Evolutionary conservation across 306 rosid species (phyloP), one percentile per base, ranked within the genome.

Genomic region (Medicago truncatula): DNA sequence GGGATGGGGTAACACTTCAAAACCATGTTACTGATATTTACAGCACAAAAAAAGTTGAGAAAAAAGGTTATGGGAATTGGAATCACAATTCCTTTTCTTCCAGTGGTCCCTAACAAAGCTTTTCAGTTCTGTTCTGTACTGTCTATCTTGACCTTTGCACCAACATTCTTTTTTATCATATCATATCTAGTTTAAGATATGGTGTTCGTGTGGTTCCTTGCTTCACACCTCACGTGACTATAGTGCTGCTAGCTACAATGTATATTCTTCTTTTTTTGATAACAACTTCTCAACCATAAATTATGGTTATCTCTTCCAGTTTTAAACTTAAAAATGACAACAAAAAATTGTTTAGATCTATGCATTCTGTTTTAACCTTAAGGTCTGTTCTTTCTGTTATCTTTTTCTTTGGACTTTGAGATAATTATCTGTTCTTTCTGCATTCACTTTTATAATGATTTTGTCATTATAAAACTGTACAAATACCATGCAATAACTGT

Each of bases 1-100:
- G 84, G 76, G 86, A 88, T 80, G 86, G 84, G 79, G 61, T 86
- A 23, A 78, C n/a, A 71, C 73, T 74, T 80, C 85, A 82, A 34
- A 65, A 70, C 57, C 67, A 11, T 82, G 52, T 71, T 47, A n/a
- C 38, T 59, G 79, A 71, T 79, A 76, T 70, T 36, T 76, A 80
- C 83, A 79, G 72, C 86, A 74, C 89, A 74, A 23, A 79, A 73
- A 84, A 68, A 73, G 73, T 67, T 62, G 83, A 67, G 36, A 5
- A 31, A 31, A 31, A 31, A 31, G 36, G 72, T 39, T 54, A 65
- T 38, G 57, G 68, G 63, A 31, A 34, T 75, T 62, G 75, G 87
- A 88, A 81, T 86, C 92, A 49, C 77, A 84, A 56, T 81, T 78
- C 79, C 75, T 69, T 53, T 61, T 62, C 28, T 14, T 61, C 20